Evolutionary conservation across 257 asterid genomes (phyloP).

Genomic region (Misopates orontium): DNA sequence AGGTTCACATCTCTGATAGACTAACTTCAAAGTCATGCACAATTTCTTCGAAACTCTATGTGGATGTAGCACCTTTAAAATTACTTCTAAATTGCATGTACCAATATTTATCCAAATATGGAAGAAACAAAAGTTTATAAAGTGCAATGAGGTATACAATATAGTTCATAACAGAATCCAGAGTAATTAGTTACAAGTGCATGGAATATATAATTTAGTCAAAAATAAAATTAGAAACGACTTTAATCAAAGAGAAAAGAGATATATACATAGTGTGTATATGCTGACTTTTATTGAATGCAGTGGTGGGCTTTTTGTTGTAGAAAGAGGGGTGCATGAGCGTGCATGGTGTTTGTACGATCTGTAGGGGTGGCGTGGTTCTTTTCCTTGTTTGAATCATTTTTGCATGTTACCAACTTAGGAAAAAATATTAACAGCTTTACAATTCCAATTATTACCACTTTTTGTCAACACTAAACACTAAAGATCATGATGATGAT

Average conservation of each 20-base stretch:
- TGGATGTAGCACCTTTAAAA: too few species aligned
- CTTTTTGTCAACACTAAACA: slow-evolving; percentile 16
- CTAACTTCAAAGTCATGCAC: too few species aligned
- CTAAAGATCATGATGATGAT: not conserved
- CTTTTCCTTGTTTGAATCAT: slow-evolving; percentile 15
- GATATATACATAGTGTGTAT: not conserved
- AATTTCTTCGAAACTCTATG: too few species aligned
- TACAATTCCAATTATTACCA: not conserved
- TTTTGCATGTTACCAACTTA: slow-evolving; percentile 17
- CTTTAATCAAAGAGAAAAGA: not conserved
- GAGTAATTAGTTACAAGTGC: too few species aligned
- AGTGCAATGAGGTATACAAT: too few species aligned
- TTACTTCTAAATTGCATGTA: too few species aligned
- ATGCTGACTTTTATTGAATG: slow-evolving; percentile 21
- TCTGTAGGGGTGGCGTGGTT: slow-evolving; percentile 2
- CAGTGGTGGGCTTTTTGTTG: slow-evolving; percentile 23
- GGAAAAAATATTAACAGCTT: not conserved
- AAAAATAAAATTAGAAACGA: not conserved
- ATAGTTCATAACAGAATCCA: not conserved
- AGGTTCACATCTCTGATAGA: too few species aligned
- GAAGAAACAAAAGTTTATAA: too few species aligned
- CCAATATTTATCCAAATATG: too few species aligned
- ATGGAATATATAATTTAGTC: too few species aligned
- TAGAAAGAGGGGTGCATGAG: slow-evolving; percentile 23
- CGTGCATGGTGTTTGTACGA: slow-evolving; percentile 33